phyloP scores from a whole-genome alignment of 2,329 filamentous ascomycete genomes.

The Ascomycota sp. region DNA sequence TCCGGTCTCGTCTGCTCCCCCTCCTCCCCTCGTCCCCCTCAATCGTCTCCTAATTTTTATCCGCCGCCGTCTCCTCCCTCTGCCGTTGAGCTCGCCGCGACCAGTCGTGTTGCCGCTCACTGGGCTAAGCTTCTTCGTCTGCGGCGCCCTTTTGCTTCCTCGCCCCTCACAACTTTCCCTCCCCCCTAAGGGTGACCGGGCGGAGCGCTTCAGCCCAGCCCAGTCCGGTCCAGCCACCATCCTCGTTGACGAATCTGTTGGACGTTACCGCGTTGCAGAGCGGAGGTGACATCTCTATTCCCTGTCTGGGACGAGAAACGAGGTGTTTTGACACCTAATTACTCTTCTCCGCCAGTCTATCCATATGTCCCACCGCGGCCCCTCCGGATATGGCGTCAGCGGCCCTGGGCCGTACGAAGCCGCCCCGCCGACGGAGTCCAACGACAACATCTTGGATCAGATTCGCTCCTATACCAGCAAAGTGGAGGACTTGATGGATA shows the following conservation, averaged over 20 bases:
- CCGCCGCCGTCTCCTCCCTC: neutral
- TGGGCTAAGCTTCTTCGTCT: neutral
- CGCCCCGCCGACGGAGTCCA: conserved; percentile 35
- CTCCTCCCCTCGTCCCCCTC: neutral
- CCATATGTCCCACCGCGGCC: conserved; percentile 31
- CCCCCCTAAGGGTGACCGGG: too few relatives aligned
- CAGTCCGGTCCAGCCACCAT: too few relatives aligned
- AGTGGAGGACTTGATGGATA: conserved; percentile 87
- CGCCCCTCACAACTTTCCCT: too few relatives aligned
- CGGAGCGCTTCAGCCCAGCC: too few relatives aligned
- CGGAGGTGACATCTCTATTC: neutral
- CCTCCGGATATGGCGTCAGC: conserved; percentile 67
- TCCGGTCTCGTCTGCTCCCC: neutral
- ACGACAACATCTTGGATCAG: conserved; percentile 45
- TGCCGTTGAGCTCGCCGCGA: too few relatives aligned
- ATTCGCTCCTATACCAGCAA: conserved; percentile 94
- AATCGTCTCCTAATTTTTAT: neutral
- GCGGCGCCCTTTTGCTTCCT: neutral
- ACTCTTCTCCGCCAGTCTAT: neutral
- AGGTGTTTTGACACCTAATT: neutral
- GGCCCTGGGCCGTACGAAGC: conserved; percentile 47
- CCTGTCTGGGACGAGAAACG: neutral
- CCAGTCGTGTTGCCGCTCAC: too few relatives aligned
- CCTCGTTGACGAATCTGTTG: too few relatives aligned
- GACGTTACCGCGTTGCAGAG: too few relatives aligned